phyloP scores from a whole-genome alignment of 2,329 filamentous ascomycete genomes.

The Cladobotryum mycophilum region DNA sequence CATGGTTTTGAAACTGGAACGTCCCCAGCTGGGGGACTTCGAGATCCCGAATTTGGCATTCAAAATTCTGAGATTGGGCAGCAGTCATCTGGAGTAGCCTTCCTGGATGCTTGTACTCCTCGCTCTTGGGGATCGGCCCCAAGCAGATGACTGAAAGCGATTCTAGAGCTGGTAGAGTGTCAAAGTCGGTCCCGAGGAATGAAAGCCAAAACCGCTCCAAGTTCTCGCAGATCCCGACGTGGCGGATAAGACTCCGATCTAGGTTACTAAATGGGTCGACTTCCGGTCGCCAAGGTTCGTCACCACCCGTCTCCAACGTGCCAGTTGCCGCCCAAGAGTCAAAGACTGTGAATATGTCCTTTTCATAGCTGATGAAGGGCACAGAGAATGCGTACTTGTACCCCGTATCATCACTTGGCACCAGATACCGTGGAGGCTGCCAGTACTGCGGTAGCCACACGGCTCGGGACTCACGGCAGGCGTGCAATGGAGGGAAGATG shows the following conservation, averaged over 20 bases:
- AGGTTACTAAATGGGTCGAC: conserved; percentile 5
- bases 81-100: conserved; percentile 3
- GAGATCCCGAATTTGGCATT: conserved; percentile 7
- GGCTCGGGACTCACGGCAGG: conserved; percentile 5
- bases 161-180: conserved; percentile 1
- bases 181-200: not conserved
- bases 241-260: conserved; percentile 1
- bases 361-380: conserved; percentile 12
- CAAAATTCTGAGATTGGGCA: conserved; percentile 2
- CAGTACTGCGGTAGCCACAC: conserved; percentile 7
- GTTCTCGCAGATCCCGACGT: conserved; percentile 6
- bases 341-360: conserved; percentile 11
- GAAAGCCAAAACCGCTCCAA: conserved; percentile 2
- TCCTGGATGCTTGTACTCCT: not conserved
- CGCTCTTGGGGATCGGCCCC: conserved; percentile 1
- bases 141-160: conserved; percentile 7
- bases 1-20: not conserved
- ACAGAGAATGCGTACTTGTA: not conserved
- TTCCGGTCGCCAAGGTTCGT: not conserved
- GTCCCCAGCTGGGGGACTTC: not conserved
- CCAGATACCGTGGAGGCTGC: not conserved
- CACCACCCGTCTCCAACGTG: not conserved
- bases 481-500: conserved; percentile 10
- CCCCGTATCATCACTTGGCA: not conserved
- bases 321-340: conserved; percentile 9